Evolutionary conservation across 148 eudicot species (phyloP).

Genomic region (Fagopyrum esculentum): DNA sequence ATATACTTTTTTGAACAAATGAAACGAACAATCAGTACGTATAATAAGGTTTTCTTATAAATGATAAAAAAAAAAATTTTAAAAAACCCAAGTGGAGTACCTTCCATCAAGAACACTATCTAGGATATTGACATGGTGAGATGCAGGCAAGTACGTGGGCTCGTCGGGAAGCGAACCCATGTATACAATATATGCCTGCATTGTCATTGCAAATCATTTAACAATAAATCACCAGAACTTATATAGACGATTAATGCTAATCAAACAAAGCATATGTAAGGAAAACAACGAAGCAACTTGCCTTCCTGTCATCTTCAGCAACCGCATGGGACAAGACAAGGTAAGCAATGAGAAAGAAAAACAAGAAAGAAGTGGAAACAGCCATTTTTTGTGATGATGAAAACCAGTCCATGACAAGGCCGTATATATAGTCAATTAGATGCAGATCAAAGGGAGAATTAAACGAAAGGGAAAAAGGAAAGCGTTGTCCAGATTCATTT

Average conservation of each 20-base stretch:
- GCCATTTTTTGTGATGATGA: slow-evolving; percentile 1
- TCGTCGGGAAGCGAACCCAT: slow-evolving; percentile 26
- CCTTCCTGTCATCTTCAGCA: slow-evolving; percentile 14
- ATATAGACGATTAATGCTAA: background rate
- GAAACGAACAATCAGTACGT: background rate
- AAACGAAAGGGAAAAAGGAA: background rate
- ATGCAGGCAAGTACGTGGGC: slow-evolving; percentile 15
- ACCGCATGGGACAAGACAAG: background rate
- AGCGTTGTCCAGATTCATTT: slow-evolving; percentile 3
- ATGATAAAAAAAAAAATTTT: background rate
- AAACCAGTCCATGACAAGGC: background rate
- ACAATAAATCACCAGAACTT: background rate
- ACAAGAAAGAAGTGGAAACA: background rate
- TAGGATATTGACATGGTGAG: slow-evolving; percentile 27
- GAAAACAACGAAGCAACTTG: background rate
- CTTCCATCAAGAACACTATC: slow-evolving; percentile 23
- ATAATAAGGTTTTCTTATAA: background rate
- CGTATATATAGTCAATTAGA: background rate
- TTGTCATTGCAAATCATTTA: background rate
- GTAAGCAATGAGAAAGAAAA: background rate
- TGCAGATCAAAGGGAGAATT: background rate
- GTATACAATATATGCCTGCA: slow-evolving; percentile 33
- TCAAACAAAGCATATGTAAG: background rate
- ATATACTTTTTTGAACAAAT: slow-evolving; percentile 15
- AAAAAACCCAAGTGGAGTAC: slow-evolving; percentile 2